Evolutionary conservation across 1,284 basidiomycete species (phyloP).

Genomic region (Rhodotorula sp.): DNA sequence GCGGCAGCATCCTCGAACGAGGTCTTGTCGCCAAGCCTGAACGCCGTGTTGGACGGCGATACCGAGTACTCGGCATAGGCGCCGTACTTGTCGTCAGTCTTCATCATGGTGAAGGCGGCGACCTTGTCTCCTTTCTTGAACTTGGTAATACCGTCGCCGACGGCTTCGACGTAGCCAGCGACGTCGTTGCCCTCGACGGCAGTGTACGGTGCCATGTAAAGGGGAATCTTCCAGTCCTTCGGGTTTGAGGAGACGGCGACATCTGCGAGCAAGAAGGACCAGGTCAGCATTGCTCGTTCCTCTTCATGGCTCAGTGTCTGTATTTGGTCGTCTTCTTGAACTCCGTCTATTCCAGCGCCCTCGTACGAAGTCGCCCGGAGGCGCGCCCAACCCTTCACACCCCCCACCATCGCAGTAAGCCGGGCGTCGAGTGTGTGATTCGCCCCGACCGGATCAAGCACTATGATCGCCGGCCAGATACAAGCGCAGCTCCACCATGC

Average conservation of each 20-base stretch:
- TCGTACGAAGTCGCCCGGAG: too few relatives aligned
- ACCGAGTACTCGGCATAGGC: conserved; percentile 46
- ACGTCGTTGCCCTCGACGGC: conserved; percentile 49
- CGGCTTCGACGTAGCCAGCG: conserved; percentile 45
- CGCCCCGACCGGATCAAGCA: too few relatives aligned
- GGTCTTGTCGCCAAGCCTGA: conserved; percentile 41
- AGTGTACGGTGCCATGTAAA: conserved; percentile 9
- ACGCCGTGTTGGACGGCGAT: conserved; percentile 44
- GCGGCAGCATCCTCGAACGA: conserved; percentile 50
- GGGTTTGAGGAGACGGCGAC: conserved; percentile 50
- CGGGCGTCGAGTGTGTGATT: too few relatives aligned
- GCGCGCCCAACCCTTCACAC: too few relatives aligned
- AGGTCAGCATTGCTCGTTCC: neutral
- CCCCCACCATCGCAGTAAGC: too few relatives aligned
- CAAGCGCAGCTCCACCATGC: neutral
- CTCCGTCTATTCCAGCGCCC: too few relatives aligned
- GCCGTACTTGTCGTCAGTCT: conserved; percentile 34
- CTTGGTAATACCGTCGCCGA: conserved; percentile 44
- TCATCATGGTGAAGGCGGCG: conserved; percentile 48
- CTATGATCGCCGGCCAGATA: neutral
- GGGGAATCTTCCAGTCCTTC: conserved; percentile 49
- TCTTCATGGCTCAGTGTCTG: too few relatives aligned
- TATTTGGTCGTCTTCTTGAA: too few relatives aligned
- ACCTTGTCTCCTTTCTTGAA: conserved; percentile 46
- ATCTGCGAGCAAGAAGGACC: conserved; percentile 16